These are phyloP conservation scores for Torulaspora maleeae DNA, from an alignment of 805 yeast species.

Conservation along the genomic window DNA sequence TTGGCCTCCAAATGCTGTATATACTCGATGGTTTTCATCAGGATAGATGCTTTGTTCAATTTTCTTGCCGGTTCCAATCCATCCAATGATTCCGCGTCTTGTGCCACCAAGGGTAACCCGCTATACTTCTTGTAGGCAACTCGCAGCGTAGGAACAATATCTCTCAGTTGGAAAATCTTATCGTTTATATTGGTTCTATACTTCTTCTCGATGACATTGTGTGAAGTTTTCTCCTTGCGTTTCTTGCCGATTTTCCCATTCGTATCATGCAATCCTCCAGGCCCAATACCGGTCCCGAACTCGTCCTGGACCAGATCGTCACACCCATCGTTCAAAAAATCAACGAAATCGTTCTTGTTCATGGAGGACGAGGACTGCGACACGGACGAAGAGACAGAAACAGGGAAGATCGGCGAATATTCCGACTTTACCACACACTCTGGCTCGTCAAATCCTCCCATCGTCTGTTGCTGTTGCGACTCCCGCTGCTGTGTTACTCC, in stretches of 20 bases:
- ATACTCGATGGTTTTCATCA: conserved; percentile 73
- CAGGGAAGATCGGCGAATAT: conserved; percentile 4
- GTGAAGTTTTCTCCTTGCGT: conserved; percentile 55
- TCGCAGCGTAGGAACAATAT: conserved; percentile 62
- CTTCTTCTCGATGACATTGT: conserved; percentile 67
- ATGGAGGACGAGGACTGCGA: neutral
- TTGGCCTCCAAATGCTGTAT: conserved; percentile 67
- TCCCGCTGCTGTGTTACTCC: neutral
- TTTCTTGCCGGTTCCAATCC: conserved; percentile 74
- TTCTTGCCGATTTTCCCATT: conserved; percentile 16
- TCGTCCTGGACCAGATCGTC: conserved; percentile 15
- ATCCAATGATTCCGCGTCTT: conserved; percentile 58
- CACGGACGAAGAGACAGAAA: neutral
- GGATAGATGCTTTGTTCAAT: conserved; percentile 70
- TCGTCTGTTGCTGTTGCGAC: conserved; percentile 1
- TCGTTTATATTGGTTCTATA: conserved; percentile 68
- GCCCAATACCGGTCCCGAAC: conserved; percentile 5
- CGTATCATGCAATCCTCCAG: conserved; percentile 5
- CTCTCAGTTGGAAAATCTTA: conserved; percentile 58
- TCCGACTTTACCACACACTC: conserved; percentile 7
- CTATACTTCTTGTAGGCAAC: conserved; percentile 42
- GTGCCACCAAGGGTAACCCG: conserved; percentile 49
- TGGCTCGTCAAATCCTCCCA: neutral
- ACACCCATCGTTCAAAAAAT: conserved; percentile 4
- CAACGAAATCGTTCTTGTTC: neutral